phyloP scores from a whole-genome alignment of 2,329 filamentous ascomycete genomes.

The Ophiostoma pallidulum region DNA sequence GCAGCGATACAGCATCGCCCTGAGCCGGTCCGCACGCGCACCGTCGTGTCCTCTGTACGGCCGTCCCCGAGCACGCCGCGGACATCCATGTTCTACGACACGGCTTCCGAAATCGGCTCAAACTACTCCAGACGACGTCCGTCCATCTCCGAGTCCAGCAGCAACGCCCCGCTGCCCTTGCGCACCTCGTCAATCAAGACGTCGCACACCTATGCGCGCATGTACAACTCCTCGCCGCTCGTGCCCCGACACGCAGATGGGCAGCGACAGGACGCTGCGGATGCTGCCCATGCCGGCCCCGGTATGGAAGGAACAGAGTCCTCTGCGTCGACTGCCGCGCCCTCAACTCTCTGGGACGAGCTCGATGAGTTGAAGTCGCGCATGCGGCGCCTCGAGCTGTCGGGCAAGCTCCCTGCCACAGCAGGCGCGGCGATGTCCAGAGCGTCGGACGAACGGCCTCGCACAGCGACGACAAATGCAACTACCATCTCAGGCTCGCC shows the following conservation, averaged over 20 bases:
- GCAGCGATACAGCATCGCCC: slow-evolving; percentile 1
- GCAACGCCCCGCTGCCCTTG: slow-evolving; percentile 26
- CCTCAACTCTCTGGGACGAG: slow-evolving; percentile 96
- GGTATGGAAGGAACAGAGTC: slow-evolving; percentile 66
- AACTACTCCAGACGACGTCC: slow-evolving; percentile 30
- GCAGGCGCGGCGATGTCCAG: slow-evolving; percentile 71
- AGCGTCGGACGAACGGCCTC: slow-evolving; percentile 68
- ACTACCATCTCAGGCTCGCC: slow-evolving; percentile 89
- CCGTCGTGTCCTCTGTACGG: slow-evolving; percentile 10
- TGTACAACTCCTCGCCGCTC: slow-evolving; percentile 52
- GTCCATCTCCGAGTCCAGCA: slow-evolving; percentile 39
- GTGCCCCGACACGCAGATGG: slow-evolving; percentile 36
- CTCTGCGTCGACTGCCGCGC: slow-evolving; percentile 75
- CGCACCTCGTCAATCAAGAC: slow-evolving; percentile 37
- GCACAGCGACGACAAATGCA: slow-evolving; percentile 81
- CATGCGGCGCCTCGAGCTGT: slow-evolving; percentile 81
- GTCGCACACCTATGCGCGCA: slow-evolving; percentile 31
- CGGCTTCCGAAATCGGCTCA: slow-evolving; percentile 21
- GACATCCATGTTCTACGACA: slow-evolving; percentile 39
- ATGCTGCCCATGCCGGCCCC: slow-evolving; percentile 27
- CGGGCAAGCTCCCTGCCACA: slow-evolving; percentile 74
- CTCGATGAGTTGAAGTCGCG: slow-evolving; percentile 90
- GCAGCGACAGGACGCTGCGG: slow-evolving; percentile 23
- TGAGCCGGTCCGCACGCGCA: slow-evolving; percentile 11
- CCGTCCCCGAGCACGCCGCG: slow-evolving; percentile 41